phyloP scores from a whole-genome alignment of 23 red algal genomes.

The Pyropia yezoensis region DNA sequence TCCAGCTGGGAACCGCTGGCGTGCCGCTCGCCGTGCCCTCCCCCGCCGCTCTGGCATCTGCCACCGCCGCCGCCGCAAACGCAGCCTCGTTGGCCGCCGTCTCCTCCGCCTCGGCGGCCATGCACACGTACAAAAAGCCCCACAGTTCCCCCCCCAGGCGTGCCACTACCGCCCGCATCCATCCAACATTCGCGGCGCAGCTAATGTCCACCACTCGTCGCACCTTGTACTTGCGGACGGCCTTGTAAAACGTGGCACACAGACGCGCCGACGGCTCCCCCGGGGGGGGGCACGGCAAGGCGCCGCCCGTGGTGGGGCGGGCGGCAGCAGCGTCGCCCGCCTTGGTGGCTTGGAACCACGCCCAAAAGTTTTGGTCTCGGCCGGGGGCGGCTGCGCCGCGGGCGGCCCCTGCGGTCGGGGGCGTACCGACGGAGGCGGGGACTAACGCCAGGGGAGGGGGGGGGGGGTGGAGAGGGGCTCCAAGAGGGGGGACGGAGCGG shows the following conservation, averaged over 20 bases:
- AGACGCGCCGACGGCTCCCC: no score
- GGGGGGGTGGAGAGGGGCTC: no score
- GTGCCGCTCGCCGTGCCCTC: no score
- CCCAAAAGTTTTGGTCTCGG: conserved; percentile 57
- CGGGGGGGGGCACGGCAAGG: conserved; percentile 13
- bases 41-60: no score
- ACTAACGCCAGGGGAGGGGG: no score
- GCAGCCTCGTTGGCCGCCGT: conserved; percentile 1
- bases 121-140: conserved; percentile 1
- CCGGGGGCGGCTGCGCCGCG: conserved; percentile 5
- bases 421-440: no score
- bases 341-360: conserved; percentile 67
- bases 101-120: not conserved
- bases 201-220: not conserved
- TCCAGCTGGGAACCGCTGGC: conserved; percentile 5
- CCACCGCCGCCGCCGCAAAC: not conserved
- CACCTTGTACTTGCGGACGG: conserved; percentile 6
- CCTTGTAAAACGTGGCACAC: not conserved
- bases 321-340: conserved; percentile 13
- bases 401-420: no score
- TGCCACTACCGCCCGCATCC: not conserved
- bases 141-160: not conserved
- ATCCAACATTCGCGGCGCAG: not conserved
- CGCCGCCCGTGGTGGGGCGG: not conserved
- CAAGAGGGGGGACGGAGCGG: no score